Base-by-base conservation (phyloP, 257 asterid species). In the Primulina huaijiensis region DNA sequence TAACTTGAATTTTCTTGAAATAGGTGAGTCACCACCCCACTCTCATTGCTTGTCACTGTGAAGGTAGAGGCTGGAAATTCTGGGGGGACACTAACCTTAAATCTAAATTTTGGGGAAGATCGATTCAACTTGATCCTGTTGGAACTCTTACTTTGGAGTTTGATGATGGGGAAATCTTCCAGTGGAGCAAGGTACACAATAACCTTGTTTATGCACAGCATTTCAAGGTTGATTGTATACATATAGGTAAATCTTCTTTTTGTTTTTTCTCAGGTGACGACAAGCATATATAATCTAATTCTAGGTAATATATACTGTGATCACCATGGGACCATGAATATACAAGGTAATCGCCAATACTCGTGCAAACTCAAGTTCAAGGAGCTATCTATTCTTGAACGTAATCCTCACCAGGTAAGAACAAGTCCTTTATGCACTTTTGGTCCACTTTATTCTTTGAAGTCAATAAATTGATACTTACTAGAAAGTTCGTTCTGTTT, bases 1-100 rank as follows among this genome's bases (percentile, higher is more conserved):
- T 72, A 67, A 75, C 79, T 55, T 62, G 64, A 40, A 68, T 64
- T 53, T 78, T 76, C 75, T 65, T 70, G 79, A 74, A 80, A 80
- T 86, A 92, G 98, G 98, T 92, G 62, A 90, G 97, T 80, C 98
- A 92, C 88, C 98, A 92, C 81, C 98, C 98, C 34, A 92, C 98
- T 30, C 82, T 88, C 78, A 87, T 92, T 84, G 98, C 98, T 77
- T 88, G 97, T 76, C 98, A 92, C 82, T 87, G 96, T 81, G 95
- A 90, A 81, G 98, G 98, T 76, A 82, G 80, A 81, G 98, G 97
- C 68, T 92, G 98, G 98, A 90, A 85, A 79, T 87, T 92, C 85
- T 92, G 93, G 97, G 88, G 92, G 62, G 97, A 92, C 73, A 88
- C 93, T 67, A 90, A 92, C 80, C 82, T 92, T 67, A 92, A 89